Conservation (phyloP, 306 rosid genomes). For the Castanea mollissima region DNA sequence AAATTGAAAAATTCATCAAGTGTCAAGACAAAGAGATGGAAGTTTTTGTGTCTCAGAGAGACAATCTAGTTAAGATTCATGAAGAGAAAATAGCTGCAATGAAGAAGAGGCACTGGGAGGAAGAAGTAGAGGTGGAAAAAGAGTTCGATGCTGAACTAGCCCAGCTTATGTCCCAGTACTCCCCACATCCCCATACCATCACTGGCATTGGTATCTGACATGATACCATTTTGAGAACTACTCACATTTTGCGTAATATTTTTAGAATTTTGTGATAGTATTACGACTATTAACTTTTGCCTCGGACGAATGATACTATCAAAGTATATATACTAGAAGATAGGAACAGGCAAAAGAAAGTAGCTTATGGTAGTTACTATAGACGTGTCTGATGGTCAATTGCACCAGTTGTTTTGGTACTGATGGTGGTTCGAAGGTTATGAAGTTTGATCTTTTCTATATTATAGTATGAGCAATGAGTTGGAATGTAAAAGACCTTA, state of each 20-base stretch:
- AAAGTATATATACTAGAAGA: neutral
- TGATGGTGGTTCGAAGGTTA: neutral
- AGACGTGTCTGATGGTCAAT: neutral
- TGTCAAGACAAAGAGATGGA: conserved; percentile 62
- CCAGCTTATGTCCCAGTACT: conserved; percentile 58
- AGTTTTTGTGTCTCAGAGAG: conserved; percentile 50
- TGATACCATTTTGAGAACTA: too few species aligned
- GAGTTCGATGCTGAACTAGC: conserved; percentile 41
- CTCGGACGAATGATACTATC: neutral
- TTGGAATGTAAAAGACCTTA: neutral
- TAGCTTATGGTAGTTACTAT: neutral
- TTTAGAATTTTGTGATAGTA: neutral
- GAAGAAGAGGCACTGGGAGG: conserved; percentile 61
- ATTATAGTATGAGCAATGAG: neutral
- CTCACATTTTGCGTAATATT: too few species aligned
- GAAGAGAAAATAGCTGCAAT: conserved; percentile 44
- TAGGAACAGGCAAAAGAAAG: neutral
- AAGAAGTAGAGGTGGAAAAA: conserved; percentile 54
- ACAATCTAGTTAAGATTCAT: conserved; percentile 37
- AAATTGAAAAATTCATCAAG: conserved; percentile 50
- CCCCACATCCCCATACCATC: conserved; percentile 27
- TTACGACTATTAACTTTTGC: neutral
- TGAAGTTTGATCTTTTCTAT: neutral
- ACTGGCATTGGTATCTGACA: neutral
- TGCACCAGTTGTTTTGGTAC: neutral